Base-by-base conservation (phyloP, 2,329 filamentous ascomycete species). In the Elsinoe batatas region DNA sequence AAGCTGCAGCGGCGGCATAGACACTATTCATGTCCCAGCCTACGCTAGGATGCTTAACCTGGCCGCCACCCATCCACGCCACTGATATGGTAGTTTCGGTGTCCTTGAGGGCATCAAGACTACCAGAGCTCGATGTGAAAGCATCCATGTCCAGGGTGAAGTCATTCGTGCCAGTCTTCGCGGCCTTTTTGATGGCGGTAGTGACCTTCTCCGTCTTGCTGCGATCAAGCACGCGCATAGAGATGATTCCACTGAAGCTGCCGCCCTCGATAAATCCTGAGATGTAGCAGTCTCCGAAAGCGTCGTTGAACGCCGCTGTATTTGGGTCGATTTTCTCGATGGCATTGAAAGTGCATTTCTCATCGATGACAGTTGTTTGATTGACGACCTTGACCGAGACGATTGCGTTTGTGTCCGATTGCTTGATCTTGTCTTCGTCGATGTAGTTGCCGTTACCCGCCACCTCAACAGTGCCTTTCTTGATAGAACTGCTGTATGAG, bases 211-310 rank as follows among this genome's bases (percentile, higher is more conserved):
- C 22, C 5, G 22, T 20, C 42, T 46, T 46, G 42, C n/a, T 13
- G 5, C 22, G n/a, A 20, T 46, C 22, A 1, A 20, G 37, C 17
- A 57, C 35, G 10, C 40, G 54, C 15, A 57, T 57, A 6, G 36
- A 44, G 13, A 57, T 36, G 17, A 57, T 35, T 18, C 20, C 56
- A 12, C 6, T 57, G 38, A 55, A 49, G n/a, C 55, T 50, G 49
- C 56, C 56, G 33, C 54, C 54, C 30, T 56, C 54, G 26, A 56
- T 30, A 18, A 57, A 57, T 5, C 56, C 56, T 6, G 56, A 57
- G 30, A 57, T 57, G 38, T 30, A 44, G 38, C 56, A 13, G 26
- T 57, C 56, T 11, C 56, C 56, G 18, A 38, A 57, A 26, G 30
- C 30, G 8, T 57, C 20, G 37, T 44, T 57, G 50, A 57, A 57